These are phyloP conservation scores for Ilex asprella DNA, from an alignment of 257 asterid species.

Conservation along the genomic window DNA sequence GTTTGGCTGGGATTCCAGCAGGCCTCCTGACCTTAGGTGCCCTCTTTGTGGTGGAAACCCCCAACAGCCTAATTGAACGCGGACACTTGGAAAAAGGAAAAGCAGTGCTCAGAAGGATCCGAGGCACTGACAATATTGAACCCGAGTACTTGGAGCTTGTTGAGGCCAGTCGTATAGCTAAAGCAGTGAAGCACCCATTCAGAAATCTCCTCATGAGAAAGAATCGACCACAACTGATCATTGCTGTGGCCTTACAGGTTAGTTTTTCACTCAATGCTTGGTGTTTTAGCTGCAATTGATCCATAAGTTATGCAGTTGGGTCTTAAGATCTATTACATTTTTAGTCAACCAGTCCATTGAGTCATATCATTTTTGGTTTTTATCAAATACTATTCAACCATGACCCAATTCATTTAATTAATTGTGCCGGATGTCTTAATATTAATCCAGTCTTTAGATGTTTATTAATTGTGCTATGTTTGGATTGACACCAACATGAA, in stretches of 20 bases:
- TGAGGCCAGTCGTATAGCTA: constrained; percentile 78
- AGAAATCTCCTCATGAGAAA: constrained; percentile 66
- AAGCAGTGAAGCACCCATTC: constrained; percentile 80
- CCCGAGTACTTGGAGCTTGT: constrained; percentile 76
- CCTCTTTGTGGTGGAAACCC: constrained; percentile 66
- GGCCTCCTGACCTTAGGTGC: constrained; percentile 66
- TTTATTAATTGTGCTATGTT: too few species aligned
- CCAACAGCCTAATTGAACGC: constrained; percentile 80
- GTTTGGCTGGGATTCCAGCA: constrained; percentile 87
- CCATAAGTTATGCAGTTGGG: too few species aligned
- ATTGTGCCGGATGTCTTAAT: too few species aligned
- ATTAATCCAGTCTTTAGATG: too few species aligned
- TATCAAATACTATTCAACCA: too few species aligned
- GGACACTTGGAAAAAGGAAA: constrained; percentile 74
- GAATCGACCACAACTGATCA: constrained; percentile 72
- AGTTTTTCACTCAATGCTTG: background rate
- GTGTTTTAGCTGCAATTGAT: background rate
- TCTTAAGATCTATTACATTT: background rate
- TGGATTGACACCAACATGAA: too few species aligned
- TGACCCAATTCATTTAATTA: too few species aligned
- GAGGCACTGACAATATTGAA: constrained; percentile 73
- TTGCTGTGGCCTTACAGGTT: constrained; percentile 72
- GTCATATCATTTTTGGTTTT: too few species aligned
- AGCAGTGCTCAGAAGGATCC: constrained; percentile 51
- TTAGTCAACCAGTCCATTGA: too few species aligned